phyloP scores from a whole-genome alignment of 805 yeast species.

The Cephaloascus fragrans region DNA sequence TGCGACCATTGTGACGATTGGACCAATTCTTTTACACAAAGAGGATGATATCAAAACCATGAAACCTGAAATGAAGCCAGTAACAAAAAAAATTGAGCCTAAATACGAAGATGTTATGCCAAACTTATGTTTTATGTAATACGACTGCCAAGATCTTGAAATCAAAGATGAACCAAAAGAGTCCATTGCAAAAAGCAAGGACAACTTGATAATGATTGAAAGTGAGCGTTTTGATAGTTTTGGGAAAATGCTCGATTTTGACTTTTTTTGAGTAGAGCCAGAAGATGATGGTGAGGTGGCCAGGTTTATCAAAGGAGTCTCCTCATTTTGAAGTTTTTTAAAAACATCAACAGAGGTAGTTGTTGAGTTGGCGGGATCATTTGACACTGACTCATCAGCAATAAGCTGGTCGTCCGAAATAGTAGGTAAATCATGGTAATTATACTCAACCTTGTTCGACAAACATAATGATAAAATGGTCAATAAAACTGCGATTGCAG shows the following conservation, averaged over 20 bases:
- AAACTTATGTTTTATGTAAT: conserved; percentile 28
- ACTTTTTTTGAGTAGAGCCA: neutral
- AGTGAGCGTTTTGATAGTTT: conserved; percentile 8
- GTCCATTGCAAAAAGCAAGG: conserved; percentile 29
- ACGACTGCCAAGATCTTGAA: conserved; percentile 37
- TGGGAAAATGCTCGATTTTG: conserved; percentile 3
- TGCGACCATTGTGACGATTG: conserved; percentile 32
- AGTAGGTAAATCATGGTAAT: neutral
- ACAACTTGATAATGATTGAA: conserved; percentile 19
- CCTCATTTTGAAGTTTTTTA: neutral
- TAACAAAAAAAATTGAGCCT: conserved; percentile 29
- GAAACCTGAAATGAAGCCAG: conserved; percentile 26
- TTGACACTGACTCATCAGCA: neutral
- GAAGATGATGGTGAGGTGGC: no score
- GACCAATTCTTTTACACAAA: conserved; percentile 32
- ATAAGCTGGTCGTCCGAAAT: neutral
- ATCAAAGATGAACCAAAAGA: conserved; percentile 32
- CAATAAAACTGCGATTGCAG: conserved; percentile 12
- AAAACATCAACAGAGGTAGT: neutral
- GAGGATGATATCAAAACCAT: conserved; percentile 32
- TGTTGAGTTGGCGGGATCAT: neutral
- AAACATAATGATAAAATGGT: conserved; percentile 9
- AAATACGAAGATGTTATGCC: conserved; percentile 20
- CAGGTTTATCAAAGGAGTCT: neutral
- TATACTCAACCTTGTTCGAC: conserved; percentile 10